These are phyloP conservation scores for Omphalea diandra DNA, from an alignment of 441 rosid species.

Conservation along the genomic window DNA sequence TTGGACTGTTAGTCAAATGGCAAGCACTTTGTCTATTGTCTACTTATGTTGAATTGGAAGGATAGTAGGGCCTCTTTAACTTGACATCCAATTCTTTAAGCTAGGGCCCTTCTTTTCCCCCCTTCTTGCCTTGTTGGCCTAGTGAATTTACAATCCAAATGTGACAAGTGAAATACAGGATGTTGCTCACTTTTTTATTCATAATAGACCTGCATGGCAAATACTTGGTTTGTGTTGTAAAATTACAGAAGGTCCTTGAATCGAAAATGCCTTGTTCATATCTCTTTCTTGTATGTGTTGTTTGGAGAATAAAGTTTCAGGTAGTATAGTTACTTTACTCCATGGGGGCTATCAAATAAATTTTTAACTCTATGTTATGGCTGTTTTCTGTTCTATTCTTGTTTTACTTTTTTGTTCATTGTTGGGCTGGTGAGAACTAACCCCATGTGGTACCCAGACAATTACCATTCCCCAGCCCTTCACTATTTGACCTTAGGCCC, in stretches of 20 bases:
- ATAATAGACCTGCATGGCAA: background rate
- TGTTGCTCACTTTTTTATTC: background rate
- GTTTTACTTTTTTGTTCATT: background rate
- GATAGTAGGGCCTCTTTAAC: background rate
- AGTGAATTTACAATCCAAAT: background rate
- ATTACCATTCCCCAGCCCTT: background rate
- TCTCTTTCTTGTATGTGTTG: background rate
- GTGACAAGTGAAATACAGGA: background rate
- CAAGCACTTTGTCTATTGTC: background rate
- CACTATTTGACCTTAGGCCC: background rate
- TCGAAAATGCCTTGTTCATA: background rate
- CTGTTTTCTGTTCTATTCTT: too few species aligned
- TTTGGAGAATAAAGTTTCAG: too few species aligned
- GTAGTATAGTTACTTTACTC: too few species aligned
- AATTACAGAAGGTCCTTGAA: background rate
- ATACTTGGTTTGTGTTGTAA: background rate
- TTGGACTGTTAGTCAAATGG: too few species aligned
- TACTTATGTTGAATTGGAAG: background rate
- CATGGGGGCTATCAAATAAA: too few species aligned
- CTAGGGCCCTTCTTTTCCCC: background rate
- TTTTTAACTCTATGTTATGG: background rate
- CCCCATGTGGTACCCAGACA: too few species aligned
- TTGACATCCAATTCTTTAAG: background rate
- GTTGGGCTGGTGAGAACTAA: background rate
- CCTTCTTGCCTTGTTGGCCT: background rate